These are phyloP conservation scores for Platanthera guangdongensis DNA, from an alignment of 106 monocot species.

Conservation along the genomic window DNA sequence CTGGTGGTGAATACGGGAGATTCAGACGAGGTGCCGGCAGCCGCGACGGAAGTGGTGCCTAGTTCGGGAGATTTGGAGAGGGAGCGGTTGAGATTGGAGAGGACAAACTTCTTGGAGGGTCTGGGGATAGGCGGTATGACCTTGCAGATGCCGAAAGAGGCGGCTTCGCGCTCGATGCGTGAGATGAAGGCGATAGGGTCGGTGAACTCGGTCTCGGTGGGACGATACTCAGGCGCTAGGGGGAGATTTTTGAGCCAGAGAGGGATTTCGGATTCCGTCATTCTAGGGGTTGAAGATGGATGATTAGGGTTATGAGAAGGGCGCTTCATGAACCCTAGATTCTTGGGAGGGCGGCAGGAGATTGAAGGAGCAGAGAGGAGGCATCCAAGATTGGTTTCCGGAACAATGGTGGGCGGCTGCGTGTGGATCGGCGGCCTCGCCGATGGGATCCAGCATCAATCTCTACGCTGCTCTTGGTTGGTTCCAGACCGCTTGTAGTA, in stretches of 20 bases:
- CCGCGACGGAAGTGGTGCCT: neutral
- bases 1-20: constrained; percentile 62
- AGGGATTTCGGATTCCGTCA: constrained; percentile 45
- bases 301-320: constrained; percentile 2
- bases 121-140: constrained; percentile 77
- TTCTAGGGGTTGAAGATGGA: constrained; percentile 1
- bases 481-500: too few species aligned
- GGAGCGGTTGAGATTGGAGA: constrained; percentile 63
- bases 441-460: neutral
- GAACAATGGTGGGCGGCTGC: neutral
- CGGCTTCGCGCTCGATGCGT: constrained; percentile 70
- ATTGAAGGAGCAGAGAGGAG: neutral
- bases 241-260: constrained; percentile 73
- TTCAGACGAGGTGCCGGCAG: neutral
- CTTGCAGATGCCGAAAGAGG: constrained; percentile 94
- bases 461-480: too few species aligned
- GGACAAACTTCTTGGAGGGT: constrained; percentile 61
- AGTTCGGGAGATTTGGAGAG: constrained; percentile 36
- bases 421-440: neutral
- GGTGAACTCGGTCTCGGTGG: constrained; percentile 89
- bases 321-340: constrained; percentile 4
- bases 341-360: neutral
- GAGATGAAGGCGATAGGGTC: constrained; percentile 98
- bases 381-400: neutral
- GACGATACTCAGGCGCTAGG: constrained; percentile 76